phyloP scores from a whole-genome alignment of 257 asterid species.

The Lithospermum erythrorhizon region DNA sequence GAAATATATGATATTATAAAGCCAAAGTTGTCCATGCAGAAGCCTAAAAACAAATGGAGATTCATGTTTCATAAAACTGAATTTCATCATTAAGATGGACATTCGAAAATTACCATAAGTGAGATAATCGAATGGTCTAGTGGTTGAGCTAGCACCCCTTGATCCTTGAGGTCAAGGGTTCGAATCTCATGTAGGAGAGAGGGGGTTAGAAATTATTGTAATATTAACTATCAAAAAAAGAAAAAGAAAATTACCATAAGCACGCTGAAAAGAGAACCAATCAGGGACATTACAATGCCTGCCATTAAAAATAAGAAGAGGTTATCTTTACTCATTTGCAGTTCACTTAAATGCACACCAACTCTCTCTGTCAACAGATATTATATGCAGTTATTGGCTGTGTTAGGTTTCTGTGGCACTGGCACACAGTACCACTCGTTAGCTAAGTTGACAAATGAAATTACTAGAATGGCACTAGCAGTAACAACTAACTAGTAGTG shows the following conservation, averaged over 20 bases:
- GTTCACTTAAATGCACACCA: too few relatives aligned
- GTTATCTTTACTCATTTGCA: not conserved
- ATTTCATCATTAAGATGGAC: not conserved
- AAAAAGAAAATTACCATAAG: slow-evolving; percentile 58
- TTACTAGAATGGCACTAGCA: not conserved
- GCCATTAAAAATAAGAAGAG: slow-evolving; percentile 5
- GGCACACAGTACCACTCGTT: too few relatives aligned
- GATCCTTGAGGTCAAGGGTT: too few relatives aligned
- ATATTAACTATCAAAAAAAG: too few relatives aligned
- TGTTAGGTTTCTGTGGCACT: too few relatives aligned
- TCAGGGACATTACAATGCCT: slow-evolving; percentile 82
- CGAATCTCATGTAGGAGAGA: too few relatives aligned
- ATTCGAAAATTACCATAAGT: slow-evolving; percentile 45
- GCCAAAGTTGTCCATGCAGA: not conserved
- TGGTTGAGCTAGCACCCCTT: too few relatives aligned
- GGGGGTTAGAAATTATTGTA: too few relatives aligned
- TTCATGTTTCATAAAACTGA: not conserved
- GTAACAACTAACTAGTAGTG: not conserved
- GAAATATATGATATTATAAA: too few relatives aligned
- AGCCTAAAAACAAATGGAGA: not conserved
- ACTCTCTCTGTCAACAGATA: too few relatives aligned
- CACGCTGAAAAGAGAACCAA: slow-evolving; percentile 69
- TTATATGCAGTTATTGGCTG: too few relatives aligned
- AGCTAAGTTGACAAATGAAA: not conserved
- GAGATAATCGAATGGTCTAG: too few relatives aligned